Evolutionary conservation across 164 flowering plant species (phyloP).

Genomic region (Aristolochia fimbriata): DNA sequence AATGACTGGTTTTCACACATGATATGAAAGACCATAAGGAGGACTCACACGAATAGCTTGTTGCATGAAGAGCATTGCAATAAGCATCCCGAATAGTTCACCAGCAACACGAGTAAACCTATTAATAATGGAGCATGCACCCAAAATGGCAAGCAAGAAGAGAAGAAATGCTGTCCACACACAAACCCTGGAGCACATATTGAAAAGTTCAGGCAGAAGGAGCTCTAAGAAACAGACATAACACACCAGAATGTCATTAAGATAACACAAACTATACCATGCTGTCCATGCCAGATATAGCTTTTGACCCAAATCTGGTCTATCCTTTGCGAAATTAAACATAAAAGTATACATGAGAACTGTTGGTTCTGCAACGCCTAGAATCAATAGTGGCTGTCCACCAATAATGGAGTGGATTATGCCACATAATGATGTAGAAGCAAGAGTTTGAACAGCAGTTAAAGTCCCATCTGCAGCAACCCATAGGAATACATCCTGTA

Average conservation of each 20-base stretch:
- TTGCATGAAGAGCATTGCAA: conserved; percentile 98
- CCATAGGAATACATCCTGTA: not conserved
- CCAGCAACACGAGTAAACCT: conserved; percentile 94
- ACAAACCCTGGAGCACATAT: conserved; percentile 59
- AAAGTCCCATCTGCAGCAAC: conserved; percentile 62
- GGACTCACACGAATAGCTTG: conserved; percentile 77
- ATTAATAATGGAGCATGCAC: conserved; percentile 93
- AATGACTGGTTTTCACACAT: too few species aligned
- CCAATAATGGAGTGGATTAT: conserved; percentile 88
- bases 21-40: not conserved
- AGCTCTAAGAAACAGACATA: not conserved
- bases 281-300: conserved; percentile 90
- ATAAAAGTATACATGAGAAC: conserved; percentile 95
- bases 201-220: not conserved
- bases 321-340: conserved; percentile 82
- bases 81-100: conserved; percentile 91
- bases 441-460: conserved; percentile 94
- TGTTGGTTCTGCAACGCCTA: conserved; percentile 98
- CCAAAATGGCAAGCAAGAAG: conserved; percentile 68
- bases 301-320: conserved; percentile 67
- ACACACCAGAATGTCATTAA: not conserved
- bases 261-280: conserved; percentile 42
- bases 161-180: conserved; percentile 92
- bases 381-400: conserved; percentile 97
- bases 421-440: conserved; percentile 94